Percentiles rank a stretch among this genome's conserved stretches.
Conservation (phyloP, 2,329 filamentous ascomycete genomes). For the Allantophomopsis cytisporea region DNA sequence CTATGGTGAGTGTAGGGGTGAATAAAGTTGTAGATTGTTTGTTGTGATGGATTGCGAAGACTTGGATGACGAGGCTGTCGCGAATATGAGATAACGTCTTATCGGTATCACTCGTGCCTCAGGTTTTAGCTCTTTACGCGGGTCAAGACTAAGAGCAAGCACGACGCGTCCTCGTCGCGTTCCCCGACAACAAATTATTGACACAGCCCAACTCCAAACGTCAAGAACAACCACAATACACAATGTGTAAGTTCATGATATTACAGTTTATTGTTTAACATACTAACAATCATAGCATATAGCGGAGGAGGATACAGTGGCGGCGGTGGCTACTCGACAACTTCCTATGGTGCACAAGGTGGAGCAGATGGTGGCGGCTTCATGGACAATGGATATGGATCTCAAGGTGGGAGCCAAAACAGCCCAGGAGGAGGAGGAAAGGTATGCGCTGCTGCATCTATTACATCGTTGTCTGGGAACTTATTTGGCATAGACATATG, state of each 20-base stretch:
- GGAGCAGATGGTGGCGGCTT: slow-evolving; percentile 50
- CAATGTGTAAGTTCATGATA: too few species aligned
- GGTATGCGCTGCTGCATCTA: not conserved
- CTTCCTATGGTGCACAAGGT: slow-evolving; percentile 31
- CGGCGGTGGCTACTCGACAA: slow-evolving; percentile 14
- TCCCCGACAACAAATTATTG: slow-evolving; percentile 1
- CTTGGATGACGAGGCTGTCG: too few species aligned
- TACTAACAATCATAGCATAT: too few species aligned
- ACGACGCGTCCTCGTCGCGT: slow-evolving; percentile 6
- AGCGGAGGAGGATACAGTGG: slow-evolving; percentile 12
- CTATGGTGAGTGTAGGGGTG: too few species aligned
- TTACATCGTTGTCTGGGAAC: slow-evolving; percentile 1
- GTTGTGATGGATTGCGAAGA: too few species aligned
- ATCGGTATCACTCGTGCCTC: too few species aligned
- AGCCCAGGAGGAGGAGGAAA: slow-evolving; percentile 30
- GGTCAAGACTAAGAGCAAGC: not conserved
- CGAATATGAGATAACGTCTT: too few species aligned
- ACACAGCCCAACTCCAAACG: slow-evolving; percentile 1
- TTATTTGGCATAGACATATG: slow-evolving; percentile 27
- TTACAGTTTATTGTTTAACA: too few species aligned
- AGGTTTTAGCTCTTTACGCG: slow-evolving; percentile 5
- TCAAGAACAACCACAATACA: too few species aligned
- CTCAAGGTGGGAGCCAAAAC: slow-evolving; percentile 43
- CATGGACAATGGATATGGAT: slow-evolving; percentile 29
- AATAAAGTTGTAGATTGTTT: too few species aligned